phyloP scores from a whole-genome alignment of 257 asterid genomes.

The Knoxia roxburghii region DNA sequence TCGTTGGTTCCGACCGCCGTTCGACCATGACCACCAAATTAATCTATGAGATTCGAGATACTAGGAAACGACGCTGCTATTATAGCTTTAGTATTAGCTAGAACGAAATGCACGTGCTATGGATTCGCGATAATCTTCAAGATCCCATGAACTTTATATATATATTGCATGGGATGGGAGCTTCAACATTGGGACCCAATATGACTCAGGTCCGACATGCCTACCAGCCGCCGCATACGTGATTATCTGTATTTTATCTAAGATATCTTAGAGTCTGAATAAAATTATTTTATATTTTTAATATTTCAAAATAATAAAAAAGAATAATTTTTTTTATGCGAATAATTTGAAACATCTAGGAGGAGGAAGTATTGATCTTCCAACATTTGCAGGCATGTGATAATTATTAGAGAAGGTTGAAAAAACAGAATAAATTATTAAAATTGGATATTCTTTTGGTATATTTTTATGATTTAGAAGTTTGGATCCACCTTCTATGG shows the following conservation, averaged over 20 bases:
- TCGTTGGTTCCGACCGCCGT: background rate
- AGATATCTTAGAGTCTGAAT: too few relatives aligned
- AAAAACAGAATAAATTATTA: too few relatives aligned
- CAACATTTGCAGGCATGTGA: too few relatives aligned
- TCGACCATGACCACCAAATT: background rate
- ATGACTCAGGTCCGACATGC: background rate
- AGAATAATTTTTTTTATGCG: too few relatives aligned
- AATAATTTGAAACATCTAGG: too few relatives aligned
- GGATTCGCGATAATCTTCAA: background rate
- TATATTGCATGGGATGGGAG: background rate
- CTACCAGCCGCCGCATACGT: constrained; percentile 10
- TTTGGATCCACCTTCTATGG: too few relatives aligned
- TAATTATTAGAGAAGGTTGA: too few relatives aligned
- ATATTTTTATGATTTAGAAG: too few relatives aligned
- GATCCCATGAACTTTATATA: background rate
- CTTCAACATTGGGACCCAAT: background rate
- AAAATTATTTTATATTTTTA: too few relatives aligned
- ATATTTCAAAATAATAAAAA: too few relatives aligned
- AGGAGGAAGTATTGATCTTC: too few relatives aligned
- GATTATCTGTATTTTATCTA: constrained; percentile 4
- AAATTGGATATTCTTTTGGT: too few relatives aligned
- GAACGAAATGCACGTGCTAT: background rate
- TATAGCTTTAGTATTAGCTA: background rate
- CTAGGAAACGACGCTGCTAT: background rate
- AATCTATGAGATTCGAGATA: background rate